Base-by-base conservation (phyloP, 495 filamentous ascomycete genomes). In the Gamarada debralockiae region DNA sequence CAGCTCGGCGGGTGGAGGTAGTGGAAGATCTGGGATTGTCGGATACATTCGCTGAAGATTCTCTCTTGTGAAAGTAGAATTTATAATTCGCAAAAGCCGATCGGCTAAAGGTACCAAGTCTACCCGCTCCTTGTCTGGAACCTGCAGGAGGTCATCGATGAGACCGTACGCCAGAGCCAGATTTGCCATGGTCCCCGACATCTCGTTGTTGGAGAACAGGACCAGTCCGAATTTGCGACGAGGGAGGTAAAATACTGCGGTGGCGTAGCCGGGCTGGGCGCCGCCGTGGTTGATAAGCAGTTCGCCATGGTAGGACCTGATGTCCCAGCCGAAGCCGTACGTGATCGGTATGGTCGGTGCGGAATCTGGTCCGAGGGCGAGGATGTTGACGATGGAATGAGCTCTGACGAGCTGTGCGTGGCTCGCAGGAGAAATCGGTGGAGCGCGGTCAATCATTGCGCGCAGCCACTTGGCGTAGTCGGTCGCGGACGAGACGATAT, bases 401-500 rank as follows among this genome's bases (percentile, higher is more conserved):
- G 74, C 69, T 5, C 52, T 50, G n/a, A 63, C 63, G 8, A 81
- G 38, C 6, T 63, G 60, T 23, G 62, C 61, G 41, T 77, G 68
- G 0, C 63, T 71, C 24, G 65, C 61, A 44, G 37, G 43, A 15
- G 66, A 62, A 3, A 73, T 46, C 1, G 72, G 70, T 3, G 57
- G 56, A 1, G 60, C 53, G 39, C 63, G 53, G 9, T 47, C 29
- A 7, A 71, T 42, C 33, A 66, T 41, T 13, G 68, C 67, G 6
- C 63, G 62, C 4, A 81, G 38, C 76, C 77, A 83, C 13, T 64
- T 68, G 0, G 72, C 62, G 42, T 81, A 83, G 47, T 82, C 79
- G 2, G 68, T 52, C 3, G 78, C 79, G 22, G 60, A 78, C 15
- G 71, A 76, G 17, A 81, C 68, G 2, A 76, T 39, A 6, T n/a